These are phyloP conservation scores for Allomyces javanicus DNA, from an alignment of 192 early-diverging fungal genomes.

Conservation along the genomic window DNA sequence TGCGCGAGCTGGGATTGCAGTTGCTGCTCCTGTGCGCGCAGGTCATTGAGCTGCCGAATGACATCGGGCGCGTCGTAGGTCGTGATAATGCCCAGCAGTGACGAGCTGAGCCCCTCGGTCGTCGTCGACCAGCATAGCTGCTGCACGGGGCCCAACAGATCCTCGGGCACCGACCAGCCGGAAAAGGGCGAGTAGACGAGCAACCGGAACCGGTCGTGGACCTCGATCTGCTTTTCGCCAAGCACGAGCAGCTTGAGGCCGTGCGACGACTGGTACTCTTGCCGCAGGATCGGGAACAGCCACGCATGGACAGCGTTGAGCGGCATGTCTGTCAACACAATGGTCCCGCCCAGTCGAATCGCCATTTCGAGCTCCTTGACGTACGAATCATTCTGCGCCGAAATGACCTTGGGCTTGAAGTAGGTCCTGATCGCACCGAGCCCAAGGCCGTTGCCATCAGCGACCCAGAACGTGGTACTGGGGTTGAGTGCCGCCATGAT, in stretches of 20 bases:
- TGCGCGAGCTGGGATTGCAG: constrained; percentile 25
- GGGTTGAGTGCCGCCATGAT: constrained; percentile 16
- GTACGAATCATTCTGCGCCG: constrained; percentile 32
- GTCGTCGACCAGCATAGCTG: constrained; percentile 38
- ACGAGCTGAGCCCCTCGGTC: constrained; percentile 24
- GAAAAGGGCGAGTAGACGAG: constrained; percentile 21
- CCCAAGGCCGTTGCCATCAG: constrained; percentile 17
- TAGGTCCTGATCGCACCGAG: constrained; percentile 29
- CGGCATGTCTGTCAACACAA: constrained; percentile 30
- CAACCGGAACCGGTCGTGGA: constrained; percentile 30
- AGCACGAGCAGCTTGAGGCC: constrained; percentile 28
- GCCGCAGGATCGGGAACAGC: constrained; percentile 24
- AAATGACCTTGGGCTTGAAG: constrained; percentile 31
- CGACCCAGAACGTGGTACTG: background rate
- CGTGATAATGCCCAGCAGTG: constrained; percentile 31
- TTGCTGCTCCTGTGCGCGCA: constrained; percentile 30
- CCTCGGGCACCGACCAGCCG: constrained; percentile 17
- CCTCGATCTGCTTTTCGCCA: constrained; percentile 36
- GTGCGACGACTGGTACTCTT: constrained; percentile 21
- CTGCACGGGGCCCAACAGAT: constrained; percentile 17
- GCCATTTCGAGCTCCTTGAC: constrained; percentile 28
- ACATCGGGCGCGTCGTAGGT: constrained; percentile 34
- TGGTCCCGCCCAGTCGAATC: constrained; percentile 35
- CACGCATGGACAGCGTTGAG: constrained; percentile 22
- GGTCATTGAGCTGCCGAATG: constrained; percentile 24